A percentile compares a stretch with the other conserved stretches of the same genome.
Evolutionary conservation across 2,329 filamentous ascomycete species (phyloP).

Genomic region (Claviceps sp.): DNA sequence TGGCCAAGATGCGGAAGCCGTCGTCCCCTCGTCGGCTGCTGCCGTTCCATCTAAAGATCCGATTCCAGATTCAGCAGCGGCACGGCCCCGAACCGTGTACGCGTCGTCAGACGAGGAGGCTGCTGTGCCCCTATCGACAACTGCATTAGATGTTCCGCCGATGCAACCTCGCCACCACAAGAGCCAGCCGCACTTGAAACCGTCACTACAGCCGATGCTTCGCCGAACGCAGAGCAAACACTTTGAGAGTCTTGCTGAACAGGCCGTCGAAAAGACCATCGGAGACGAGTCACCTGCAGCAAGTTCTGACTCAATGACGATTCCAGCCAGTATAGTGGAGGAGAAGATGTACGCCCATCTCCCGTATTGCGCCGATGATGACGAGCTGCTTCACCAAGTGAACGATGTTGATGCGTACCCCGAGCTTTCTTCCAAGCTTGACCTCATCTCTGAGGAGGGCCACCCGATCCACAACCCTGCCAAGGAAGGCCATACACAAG

Average conservation of each 20-base stretch:
- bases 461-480: conserved; percentile 10
- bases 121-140: conserved; percentile 1
- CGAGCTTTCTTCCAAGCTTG: conserved; percentile 15
- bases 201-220: conserved; percentile 24
- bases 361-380: conserved; percentile 15
- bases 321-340: conserved; percentile 6
- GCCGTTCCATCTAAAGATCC: background rate
- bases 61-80: background rate
- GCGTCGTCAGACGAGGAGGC: conserved; percentile 3
- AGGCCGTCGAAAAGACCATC: conserved; percentile 3
- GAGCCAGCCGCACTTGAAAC: conserved; percentile 39
- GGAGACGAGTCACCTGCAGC: background rate
- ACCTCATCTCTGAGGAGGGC: conserved; percentile 20
- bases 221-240: conserved; percentile 33
- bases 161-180: conserved; percentile 35
- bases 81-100: conserved; percentile 2
- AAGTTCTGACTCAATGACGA: conserved; percentile 6
- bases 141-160: conserved; percentile 11
- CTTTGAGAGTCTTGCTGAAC: conserved; percentile 14
- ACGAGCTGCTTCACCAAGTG: conserved; percentile 12
- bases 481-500: conserved; percentile 13
- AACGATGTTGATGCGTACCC: conserved; percentile 13
- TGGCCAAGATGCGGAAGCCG: conserved; percentile 4
- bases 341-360: conserved; percentile 10
- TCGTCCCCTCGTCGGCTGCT: conserved; percentile 3